Conservation (phyloP, 345 rosid genomes). For the Citropsis articulata region DNA sequence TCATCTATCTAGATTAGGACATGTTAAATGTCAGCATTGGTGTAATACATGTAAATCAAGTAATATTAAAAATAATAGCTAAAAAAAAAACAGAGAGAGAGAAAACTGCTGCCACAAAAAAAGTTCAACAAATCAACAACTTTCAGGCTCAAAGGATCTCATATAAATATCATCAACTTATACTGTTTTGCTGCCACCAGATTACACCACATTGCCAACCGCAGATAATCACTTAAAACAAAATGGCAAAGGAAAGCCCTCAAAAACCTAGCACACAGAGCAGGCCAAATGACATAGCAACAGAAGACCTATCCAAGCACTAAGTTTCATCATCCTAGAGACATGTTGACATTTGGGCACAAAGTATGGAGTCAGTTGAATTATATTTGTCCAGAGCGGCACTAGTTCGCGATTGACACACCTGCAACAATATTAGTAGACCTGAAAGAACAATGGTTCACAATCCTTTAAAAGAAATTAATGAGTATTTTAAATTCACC, state of each 20-base stretch:
- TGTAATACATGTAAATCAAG: no score
- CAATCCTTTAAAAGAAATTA: neutral
- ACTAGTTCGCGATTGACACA: neutral
- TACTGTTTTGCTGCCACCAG: neutral
- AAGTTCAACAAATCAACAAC: neutral
- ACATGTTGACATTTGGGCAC: neutral
- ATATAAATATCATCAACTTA: neutral
- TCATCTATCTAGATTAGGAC: no score
- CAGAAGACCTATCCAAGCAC: neutral
- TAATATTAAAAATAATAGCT: no score
- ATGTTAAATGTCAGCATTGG: no score
- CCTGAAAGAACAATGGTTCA: neutral
- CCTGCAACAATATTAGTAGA: neutral
- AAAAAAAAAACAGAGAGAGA: no score
- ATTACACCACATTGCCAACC: neutral
- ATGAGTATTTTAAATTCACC: neutral
- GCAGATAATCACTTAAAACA: neutral
- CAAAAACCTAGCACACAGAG: neutral
- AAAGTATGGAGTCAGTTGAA: neutral
- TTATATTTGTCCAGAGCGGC: neutral
- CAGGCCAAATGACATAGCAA: neutral
- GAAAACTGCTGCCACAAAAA: neutral
- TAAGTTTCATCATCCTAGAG: neutral
- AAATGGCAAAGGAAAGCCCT: neutral
- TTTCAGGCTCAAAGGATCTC: neutral